Conservation (phyloP, 208 protist genomes). For the Entamoeba histolytica region DNA sequence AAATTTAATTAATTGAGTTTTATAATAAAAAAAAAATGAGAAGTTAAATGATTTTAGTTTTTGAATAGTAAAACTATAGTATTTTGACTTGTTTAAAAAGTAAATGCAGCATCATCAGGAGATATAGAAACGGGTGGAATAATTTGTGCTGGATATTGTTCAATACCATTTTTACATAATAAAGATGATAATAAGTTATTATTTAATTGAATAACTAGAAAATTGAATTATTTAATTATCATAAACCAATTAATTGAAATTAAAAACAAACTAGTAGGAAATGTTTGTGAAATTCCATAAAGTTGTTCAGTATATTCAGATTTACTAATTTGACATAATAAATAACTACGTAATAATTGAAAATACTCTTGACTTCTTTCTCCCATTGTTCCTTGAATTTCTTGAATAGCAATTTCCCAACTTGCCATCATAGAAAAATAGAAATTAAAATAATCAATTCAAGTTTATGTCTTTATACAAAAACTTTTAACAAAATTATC, state of each 20-base stretch:
- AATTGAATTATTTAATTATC: too few species aligned
- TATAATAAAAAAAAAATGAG: too few species aligned
- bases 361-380: neutral
- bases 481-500: too few species aligned
- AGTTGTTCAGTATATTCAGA: neutral
- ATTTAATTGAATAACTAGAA: neutral
- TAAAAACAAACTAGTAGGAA: neutral
- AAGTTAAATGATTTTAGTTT: neutral
- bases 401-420: neutral
- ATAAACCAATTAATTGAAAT: too few species aligned
- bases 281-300: neutral
- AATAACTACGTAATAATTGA: neutral
- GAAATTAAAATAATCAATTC: too few species aligned
- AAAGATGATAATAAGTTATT: neutral
- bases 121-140: neutral
- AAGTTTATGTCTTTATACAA: too few species aligned
- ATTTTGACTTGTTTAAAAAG: too few species aligned
- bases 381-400: neutral
- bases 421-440: too few species aligned
- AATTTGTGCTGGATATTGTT: neutral
- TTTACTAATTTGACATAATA: neutral
- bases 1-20: too few species aligned
- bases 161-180: neutral
- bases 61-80: neutral
- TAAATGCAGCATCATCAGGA: neutral